Evolutionary conservation across 2,329 filamentous ascomycete species (phyloP).

Genomic region (Fusarium floridanum): DNA sequence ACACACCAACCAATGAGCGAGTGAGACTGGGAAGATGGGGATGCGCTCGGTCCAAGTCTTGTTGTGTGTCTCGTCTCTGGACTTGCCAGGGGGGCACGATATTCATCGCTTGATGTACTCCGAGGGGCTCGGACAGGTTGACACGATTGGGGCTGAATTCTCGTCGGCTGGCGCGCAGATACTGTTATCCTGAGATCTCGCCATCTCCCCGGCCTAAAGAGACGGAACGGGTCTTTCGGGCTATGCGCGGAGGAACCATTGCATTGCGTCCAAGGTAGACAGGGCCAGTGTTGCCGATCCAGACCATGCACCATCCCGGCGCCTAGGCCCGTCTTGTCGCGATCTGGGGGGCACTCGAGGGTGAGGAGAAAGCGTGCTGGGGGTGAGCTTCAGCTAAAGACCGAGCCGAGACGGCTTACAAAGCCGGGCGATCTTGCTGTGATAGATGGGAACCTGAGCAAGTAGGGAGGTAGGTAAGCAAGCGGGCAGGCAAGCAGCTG

Average conservation of each 20-base stretch:
- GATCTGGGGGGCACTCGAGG: constrained; percentile 7
- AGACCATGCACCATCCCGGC: constrained; percentile 9
- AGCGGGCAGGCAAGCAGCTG: not conserved
- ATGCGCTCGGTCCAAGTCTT: constrained; percentile 43
- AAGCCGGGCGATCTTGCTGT: not conserved
- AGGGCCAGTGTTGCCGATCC: not conserved
- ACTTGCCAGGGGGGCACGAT: constrained; percentile 28
- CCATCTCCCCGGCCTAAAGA: constrained; percentile 11
- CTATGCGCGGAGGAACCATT: constrained; percentile 20
- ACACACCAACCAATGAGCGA: constrained; percentile 40
- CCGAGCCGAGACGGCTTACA: constrained; percentile 13
- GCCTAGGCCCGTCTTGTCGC: constrained; percentile 13
- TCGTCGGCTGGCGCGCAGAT: constrained; percentile 15
- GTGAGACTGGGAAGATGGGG: constrained; percentile 23
- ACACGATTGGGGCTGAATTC: constrained; percentile 14
- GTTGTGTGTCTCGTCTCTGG: constrained; percentile 22
- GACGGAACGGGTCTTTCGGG: not conserved
- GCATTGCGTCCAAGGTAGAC: not conserved
- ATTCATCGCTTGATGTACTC: constrained; percentile 24
- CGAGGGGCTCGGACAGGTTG: constrained; percentile 7
- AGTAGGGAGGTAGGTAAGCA: not conserved
- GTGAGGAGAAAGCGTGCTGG: not conserved
- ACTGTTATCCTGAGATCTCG: constrained; percentile 15
- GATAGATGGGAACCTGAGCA: not conserved
- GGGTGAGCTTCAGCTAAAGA: constrained; percentile 14